Conservation (phyloP, 345 rosid genomes). For the Lagerstroemia speciosa region DNA sequence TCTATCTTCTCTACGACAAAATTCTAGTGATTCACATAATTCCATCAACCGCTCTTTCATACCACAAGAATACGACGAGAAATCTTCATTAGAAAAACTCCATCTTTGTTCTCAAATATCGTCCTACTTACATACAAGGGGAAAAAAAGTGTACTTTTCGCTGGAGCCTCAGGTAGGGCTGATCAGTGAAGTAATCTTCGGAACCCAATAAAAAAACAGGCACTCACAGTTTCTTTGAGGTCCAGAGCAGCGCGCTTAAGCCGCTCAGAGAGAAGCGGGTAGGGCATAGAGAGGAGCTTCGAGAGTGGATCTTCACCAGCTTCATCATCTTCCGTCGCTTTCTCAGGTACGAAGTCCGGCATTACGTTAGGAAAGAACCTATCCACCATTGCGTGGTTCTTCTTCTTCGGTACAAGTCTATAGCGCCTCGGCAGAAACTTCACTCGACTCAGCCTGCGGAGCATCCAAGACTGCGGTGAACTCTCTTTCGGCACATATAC, state of each 20-base stretch:
- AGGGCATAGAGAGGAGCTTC: conserved; percentile 59
- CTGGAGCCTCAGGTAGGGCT: background rate
- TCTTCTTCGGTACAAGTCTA: background rate
- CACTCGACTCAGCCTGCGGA: background rate
- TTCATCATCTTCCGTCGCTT: conserved; percentile 4
- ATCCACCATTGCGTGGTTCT: conserved; percentile 38
- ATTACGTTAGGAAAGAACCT: conserved; percentile 53
- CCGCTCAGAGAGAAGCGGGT: conserved; percentile 41
- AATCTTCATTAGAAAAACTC: background rate
- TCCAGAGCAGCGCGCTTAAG: conserved; percentile 55
- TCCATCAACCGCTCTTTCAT: background rate
- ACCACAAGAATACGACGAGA: background rate
- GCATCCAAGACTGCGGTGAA: background rate
- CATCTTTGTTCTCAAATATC: background rate
- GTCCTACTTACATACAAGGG: background rate
- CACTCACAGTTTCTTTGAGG: conserved; percentile 62
- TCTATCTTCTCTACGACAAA: background rate
- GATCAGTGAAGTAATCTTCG: background rate
- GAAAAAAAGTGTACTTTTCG: background rate
- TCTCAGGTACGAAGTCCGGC: conserved; percentile 44
- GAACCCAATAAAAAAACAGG: background rate
- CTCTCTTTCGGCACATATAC: background rate
- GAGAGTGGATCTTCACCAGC: conserved; percentile 33
- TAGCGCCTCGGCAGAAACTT: background rate
- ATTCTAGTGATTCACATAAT: background rate